Evolutionary conservation across 768 basidiomycete genomes (phyloP), one percentile per base, ranked within the genome.

Genomic region (Dendrothele bispora): DNA sequence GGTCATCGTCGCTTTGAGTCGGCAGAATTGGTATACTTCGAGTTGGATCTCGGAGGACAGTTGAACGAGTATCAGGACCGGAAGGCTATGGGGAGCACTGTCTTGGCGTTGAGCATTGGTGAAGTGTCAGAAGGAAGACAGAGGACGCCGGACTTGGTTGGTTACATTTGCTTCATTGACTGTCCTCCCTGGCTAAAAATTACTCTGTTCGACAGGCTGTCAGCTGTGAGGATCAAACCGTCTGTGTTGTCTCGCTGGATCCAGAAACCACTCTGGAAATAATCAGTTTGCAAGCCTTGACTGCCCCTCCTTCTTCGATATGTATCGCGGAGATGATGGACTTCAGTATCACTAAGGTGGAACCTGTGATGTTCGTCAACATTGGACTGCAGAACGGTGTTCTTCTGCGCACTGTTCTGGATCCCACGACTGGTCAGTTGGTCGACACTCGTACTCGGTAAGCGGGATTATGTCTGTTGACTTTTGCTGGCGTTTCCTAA

Each of bases 251-350:
- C 52, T 98, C 97, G 3, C 73, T 99, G 46, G 97, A 98, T 62
- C 93, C 94, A 2, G 95, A 99, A 52, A 94, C 77, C 58, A 98
- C 95, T 1, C 75, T 99, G 18, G 93, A 95, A 58, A 94, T 92
- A 0, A 92, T 98, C 56, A 93, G 90, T 73, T 72, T 98, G 51
- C 94, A 97, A 76, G 97, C 95, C 0, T 70, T 99, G 58, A 98
- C 95, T 3, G 92, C 97, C 0, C 91, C 92, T 0, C 95, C 95
- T 7, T 90, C 95, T 4, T 81, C 95, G 0, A 97, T 99, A 50
- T 97, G 93, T 65, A 92, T 98, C 46, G 95, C 94, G 32, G 95
- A 98, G 52, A 98, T 99, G 83, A 71, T 97, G 46, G 95, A 99
- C 64, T 90, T 92, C 2, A 88, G 90, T 59, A 95, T 99, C 55